Percentiles rank a stretch among this genome's conserved stretches.
phyloP scores from a whole-genome alignment of 257 asterid species.

The Parsonsia alboflavescens region DNA sequence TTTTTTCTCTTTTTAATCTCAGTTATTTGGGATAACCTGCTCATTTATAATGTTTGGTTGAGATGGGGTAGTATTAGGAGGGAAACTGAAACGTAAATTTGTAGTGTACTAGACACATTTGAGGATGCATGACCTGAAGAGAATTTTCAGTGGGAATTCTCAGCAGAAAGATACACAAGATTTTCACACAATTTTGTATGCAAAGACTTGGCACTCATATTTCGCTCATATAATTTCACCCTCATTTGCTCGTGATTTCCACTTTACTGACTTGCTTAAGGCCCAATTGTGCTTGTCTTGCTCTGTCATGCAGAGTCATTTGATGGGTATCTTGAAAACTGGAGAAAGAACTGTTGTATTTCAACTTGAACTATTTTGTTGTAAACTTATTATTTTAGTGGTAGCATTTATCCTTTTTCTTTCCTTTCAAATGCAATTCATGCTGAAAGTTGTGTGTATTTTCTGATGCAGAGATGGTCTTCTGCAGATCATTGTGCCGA shows the following conservation, averaged over 20 bases:
- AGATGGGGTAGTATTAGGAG: not conserved
- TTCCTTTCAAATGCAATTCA: not conserved
- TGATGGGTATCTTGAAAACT: too few relatives aligned
- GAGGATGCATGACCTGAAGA: not conserved
- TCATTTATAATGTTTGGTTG: not conserved
- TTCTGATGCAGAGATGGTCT: conserved; percentile 62
- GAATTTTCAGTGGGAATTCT: too few relatives aligned
- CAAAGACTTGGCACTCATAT: too few relatives aligned
- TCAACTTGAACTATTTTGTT: not conserved
- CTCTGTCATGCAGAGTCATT: too few relatives aligned
- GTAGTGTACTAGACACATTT: not conserved
- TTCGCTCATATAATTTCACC: too few relatives aligned
- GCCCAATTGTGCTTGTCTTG: too few relatives aligned
- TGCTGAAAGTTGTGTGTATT: conserved; percentile 5
- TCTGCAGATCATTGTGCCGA: conserved; percentile 52
- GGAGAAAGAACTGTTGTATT: too few relatives aligned
- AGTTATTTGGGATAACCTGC: conserved; percentile 1
- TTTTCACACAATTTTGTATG: too few relatives aligned
- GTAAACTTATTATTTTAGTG: not conserved
- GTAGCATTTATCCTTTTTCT: not conserved
- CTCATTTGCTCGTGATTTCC: too few relatives aligned
- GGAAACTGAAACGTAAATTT: not conserved
- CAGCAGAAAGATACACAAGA: too few relatives aligned
- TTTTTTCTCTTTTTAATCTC: not conserved
- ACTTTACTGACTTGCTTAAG: too few relatives aligned